Evolutionary conservation across 805 yeast genomes (phyloP).

Genomic region (Starmerella apicola): DNA sequence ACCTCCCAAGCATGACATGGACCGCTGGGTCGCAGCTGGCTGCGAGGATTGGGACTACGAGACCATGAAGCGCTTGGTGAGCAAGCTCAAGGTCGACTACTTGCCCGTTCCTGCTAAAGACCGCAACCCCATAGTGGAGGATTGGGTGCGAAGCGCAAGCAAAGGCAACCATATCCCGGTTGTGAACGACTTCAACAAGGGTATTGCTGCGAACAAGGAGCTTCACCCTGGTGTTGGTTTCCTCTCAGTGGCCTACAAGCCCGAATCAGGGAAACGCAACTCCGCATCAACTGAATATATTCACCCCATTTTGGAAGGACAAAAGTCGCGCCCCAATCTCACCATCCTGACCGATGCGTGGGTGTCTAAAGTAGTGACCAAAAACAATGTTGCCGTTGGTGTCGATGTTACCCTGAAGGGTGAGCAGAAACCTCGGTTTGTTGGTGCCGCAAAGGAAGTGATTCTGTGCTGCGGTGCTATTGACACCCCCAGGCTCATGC

Average conservation of each 20-base stretch:
- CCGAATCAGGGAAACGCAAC: slow-evolving; percentile 20
- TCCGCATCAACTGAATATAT: slow-evolving; percentile 24
- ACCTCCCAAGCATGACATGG: slow-evolving; percentile 25
- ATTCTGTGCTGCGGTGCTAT: slow-evolving; percentile 26
- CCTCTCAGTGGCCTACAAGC: slow-evolving; percentile 12
- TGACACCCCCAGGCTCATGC: slow-evolving; percentile 27
- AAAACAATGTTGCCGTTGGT: slow-evolving; percentile 21
- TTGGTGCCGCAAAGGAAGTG: slow-evolving; percentile 23
- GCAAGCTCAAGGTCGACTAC: slow-evolving; percentile 11
- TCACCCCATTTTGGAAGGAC: slow-evolving; percentile 19
- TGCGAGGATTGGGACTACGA: slow-evolving; percentile 27
- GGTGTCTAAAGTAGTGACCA: slow-evolving; percentile 19
- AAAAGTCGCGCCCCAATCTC: slow-evolving; percentile 9
- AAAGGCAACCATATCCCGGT: slow-evolving; percentile 8
- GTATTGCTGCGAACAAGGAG: slow-evolving; percentile 5
- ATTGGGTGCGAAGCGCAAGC: slow-evolving; percentile 10
- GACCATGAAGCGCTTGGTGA: slow-evolving; percentile 17
- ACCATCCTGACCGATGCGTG: slow-evolving; percentile 13
- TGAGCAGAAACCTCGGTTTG: slow-evolving; percentile 15
- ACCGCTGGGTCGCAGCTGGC: slow-evolving; percentile 25
- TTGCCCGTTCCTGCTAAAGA: slow-evolving; percentile 14
- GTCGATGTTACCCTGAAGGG: slow-evolving; percentile 24
- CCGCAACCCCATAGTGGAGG: slow-evolving; percentile 12
- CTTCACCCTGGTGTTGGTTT: slow-evolving; percentile 6
- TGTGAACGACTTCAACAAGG: slow-evolving; percentile 7